Base-by-base conservation (phyloP, 495 filamentous ascomycete species). In the Xylaria grammica region DNA sequence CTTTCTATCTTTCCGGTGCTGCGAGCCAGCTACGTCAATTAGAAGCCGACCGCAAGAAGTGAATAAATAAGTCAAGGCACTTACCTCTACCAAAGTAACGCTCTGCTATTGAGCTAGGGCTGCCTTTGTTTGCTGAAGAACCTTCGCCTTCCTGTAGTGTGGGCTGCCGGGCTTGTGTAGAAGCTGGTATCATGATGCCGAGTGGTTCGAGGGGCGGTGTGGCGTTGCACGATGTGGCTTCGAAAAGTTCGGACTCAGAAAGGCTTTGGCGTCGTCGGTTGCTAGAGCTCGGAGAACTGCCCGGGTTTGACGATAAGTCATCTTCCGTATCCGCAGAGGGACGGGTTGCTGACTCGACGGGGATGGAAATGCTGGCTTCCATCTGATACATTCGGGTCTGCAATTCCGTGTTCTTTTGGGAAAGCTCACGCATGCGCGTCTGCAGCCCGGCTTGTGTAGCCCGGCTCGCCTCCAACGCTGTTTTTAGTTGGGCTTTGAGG, bases 1-100 rank as follows among this genome's bases (percentile, higher is more conserved):
- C 54, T 84, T 80, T 42, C 81, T 81, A 3, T 84, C 80, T 65
- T 84, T 86, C 38, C 80, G 80, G 13, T 87, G 87, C 72, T 87
- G 84, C 0, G 85, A 79, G 9, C 85, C 85, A 15, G 81, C 85
- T 87, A 40, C 20, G 22, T 22, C 34, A 44, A 22, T 80, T 65
- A 84, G 76, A 67, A 74, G 11, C 36, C 11, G 11, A 5, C 50
- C 54, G n/a, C 17, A 19, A 48, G 34, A 65, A n/a, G 62, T 48
- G 59, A 50, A 32, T 11, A 9, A 22, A 13, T 7, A 1, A 26
- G 20, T 27, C 46, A 29, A 8, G 8, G 26, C 13, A 55, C 84
- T 68, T 60, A 83, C 74, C 77, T 77, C 76, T 73, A 66, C 76
- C 72, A 75, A 72, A 80, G 66, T 73, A 80, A 68, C 79, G 69